Evolutionary conservation across 495 filamentous ascomycete species (phyloP).

Genomic region (Niebla homalea): DNA sequence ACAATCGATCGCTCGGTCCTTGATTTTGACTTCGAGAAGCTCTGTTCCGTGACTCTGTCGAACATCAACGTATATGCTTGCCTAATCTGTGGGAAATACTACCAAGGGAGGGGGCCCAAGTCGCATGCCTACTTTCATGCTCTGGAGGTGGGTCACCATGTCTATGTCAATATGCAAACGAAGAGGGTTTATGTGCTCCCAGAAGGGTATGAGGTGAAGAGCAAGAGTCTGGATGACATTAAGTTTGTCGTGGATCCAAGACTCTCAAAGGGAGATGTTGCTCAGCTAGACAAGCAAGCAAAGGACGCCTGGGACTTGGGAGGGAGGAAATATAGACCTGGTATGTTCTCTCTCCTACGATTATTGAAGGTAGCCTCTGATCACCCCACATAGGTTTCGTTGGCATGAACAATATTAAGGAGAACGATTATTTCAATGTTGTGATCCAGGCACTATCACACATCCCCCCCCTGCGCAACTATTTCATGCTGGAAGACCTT

Average conservation of each 20-base stretch:
- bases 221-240: constrained; percentile 93
- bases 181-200: constrained; percentile 93
- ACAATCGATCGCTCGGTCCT: constrained; percentile 80
- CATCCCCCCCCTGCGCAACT: constrained; percentile 81
- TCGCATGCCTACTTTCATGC: constrained; percentile 97
- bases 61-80: constrained; percentile 99
- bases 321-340: constrained; percentile 74
- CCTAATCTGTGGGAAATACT: constrained; percentile 95
- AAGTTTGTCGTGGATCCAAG: constrained; percentile 96
- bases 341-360: constrained; percentile 20
- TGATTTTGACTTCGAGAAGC: constrained; percentile 96
- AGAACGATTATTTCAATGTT: constrained; percentile 97
- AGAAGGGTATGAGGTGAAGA: constrained; percentile 93
- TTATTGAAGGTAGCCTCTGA: background rate
- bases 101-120: constrained; percentile 83
- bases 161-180: constrained; percentile 92
- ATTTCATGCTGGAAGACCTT: constrained; percentile 74
- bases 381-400: constrained; percentile 53
- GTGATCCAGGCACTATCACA: constrained; percentile 89
- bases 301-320: constrained; percentile 63
- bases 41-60: constrained; percentile 86
- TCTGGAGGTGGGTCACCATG: constrained; percentile 87
- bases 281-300: constrained; percentile 64
- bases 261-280: constrained; percentile 65
- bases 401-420: constrained; percentile 99